A percentile compares a stretch with the other conserved stretches of the same genome.
phyloP scores from a whole-genome alignment of 2,329 filamentous ascomycete genomes.

The Scedosporium boydii region DNA sequence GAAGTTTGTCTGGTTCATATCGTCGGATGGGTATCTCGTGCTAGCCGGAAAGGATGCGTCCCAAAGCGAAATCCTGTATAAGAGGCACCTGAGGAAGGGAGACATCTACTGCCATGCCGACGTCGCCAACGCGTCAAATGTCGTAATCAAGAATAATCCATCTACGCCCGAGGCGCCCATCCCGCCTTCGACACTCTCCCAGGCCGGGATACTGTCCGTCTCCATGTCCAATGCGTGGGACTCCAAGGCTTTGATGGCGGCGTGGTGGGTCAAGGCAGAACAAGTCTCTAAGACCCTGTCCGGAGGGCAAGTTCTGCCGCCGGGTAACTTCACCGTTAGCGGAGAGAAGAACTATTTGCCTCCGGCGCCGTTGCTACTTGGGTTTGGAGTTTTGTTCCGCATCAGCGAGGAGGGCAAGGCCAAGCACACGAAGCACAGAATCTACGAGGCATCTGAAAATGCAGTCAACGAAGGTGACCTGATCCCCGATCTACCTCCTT shows the following conservation, averaged over 20 bases:
- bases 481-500: slow-evolving; percentile 12
- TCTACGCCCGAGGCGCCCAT: slow-evolving; percentile 74
- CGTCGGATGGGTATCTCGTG: slow-evolving; percentile 88
- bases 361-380: slow-evolving; percentile 77
- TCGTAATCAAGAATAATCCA: slow-evolving; percentile 83
- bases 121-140: slow-evolving; percentile 69
- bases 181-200: slow-evolving; percentile 80
- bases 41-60: slow-evolving; percentile 80
- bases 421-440: slow-evolving; percentile 63
- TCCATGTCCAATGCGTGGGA: slow-evolving; percentile 90
- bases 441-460: slow-evolving; percentile 12
- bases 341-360: slow-evolving; percentile 89
- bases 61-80: slow-evolving; percentile 90
- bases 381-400: slow-evolving; percentile 78
- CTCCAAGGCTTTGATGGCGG: slow-evolving; percentile 88
- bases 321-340: slow-evolving; percentile 69
- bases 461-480: slow-evolving; percentile 15
- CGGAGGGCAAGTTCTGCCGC: slow-evolving; percentile 68
- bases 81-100: slow-evolving; percentile 73
- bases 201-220: slow-evolving; percentile 78
- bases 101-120: slow-evolving; percentile 92
- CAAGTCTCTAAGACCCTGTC: slow-evolving; percentile 82
- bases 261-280: slow-evolving; percentile 88
- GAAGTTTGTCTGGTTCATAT: slow-evolving; percentile 93
- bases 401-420: slow-evolving; percentile 81